Evolutionary conservation across 2,329 filamentous ascomycete species (phyloP).

Genomic region (Amauroascus niger): DNA sequence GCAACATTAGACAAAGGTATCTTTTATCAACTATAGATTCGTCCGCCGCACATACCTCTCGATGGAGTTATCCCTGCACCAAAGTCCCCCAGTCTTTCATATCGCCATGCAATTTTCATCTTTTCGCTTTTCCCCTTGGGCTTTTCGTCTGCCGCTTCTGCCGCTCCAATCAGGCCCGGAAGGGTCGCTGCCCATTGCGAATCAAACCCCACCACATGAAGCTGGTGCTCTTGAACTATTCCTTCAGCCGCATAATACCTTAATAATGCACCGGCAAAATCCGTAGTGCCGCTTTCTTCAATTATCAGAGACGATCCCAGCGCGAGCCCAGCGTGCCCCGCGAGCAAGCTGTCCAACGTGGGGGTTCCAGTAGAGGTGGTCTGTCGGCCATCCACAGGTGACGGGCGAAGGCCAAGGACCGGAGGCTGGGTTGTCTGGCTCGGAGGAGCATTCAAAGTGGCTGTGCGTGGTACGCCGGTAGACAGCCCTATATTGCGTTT

Average conservation of each 20-base stretch:
- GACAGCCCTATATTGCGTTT: constrained; percentile 55
- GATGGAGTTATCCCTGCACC: constrained; percentile 45
- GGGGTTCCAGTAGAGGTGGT: constrained; percentile 86
- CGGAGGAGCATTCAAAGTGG: constrained; percentile 23
- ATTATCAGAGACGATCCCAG: constrained; percentile 72
- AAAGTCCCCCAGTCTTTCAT: constrained; percentile 70
- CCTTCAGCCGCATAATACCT: constrained; percentile 90
- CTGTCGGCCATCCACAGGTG: constrained; percentile 73
- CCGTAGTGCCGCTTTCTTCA: constrained; percentile 84
- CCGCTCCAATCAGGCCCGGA: constrained; percentile 56
- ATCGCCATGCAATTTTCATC: constrained; percentile 99
- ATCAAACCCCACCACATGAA: constrained; percentile 73
- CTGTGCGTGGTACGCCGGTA: constrained; percentile 29
- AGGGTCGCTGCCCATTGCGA: constrained; percentile 76
- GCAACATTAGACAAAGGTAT: background rate
- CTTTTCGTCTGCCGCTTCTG: constrained; percentile 39
- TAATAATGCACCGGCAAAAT: constrained; percentile 76
- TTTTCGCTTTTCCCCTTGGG: constrained; percentile 50
- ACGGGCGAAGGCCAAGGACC: constrained; percentile 60
- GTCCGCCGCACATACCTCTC: constrained; percentile 48
- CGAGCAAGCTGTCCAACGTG: constrained; percentile 74
- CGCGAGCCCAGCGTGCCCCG: constrained; percentile 74
- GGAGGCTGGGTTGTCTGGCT: constrained; percentile 14
- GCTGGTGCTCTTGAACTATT: constrained; percentile 76
- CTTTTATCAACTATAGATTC: background rate